phyloP scores from a whole-genome alignment of 257 asterid species.

The Apocynum venetum region DNA sequence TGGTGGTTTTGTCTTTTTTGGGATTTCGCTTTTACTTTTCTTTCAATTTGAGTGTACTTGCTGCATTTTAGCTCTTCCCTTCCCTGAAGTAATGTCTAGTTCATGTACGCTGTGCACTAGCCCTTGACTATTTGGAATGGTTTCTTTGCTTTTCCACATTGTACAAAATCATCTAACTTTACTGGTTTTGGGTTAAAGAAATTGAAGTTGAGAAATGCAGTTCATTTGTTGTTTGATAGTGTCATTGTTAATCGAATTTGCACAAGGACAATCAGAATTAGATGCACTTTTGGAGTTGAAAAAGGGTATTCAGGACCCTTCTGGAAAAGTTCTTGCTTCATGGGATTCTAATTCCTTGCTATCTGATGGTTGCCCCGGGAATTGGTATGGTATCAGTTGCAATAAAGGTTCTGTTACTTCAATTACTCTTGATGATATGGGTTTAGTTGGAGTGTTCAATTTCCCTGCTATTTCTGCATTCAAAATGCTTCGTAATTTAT shows the following conservation, averaged over 20 bases:
- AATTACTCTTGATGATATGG: conserved; percentile 43
- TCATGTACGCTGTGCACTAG: not conserved
- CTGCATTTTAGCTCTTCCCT: not conserved
- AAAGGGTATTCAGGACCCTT: conserved; percentile 60
- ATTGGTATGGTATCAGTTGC: conserved; percentile 68
- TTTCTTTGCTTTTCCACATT: not conserved
- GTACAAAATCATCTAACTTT: not conserved
- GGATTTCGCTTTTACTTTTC: not conserved
- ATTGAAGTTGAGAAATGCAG: conserved; percentile 37
- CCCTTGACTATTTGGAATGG: not conserved
- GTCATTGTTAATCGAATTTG: conserved; percentile 29
- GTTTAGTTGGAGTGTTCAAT: conserved; percentile 53
- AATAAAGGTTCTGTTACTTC: conserved; percentile 61
- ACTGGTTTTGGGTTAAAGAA: conserved; percentile 9
- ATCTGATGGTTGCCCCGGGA: conserved; percentile 64
- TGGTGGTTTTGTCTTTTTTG: not conserved
- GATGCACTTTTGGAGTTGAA: conserved; percentile 58
- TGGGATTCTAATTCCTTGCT: conserved; percentile 76
- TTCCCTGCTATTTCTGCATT: conserved; percentile 50
- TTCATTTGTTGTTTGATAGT: conserved; percentile 42
- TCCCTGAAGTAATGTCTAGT: not conserved
- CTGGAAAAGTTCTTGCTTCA: conserved; percentile 52
- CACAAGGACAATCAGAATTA: conserved; percentile 47
- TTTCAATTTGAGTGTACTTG: not conserved
- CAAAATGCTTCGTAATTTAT: conserved; percentile 58